Conservation (phyloP, 768 basidiomycete genomes). For the Plicaturopsis crispa region DNA sequence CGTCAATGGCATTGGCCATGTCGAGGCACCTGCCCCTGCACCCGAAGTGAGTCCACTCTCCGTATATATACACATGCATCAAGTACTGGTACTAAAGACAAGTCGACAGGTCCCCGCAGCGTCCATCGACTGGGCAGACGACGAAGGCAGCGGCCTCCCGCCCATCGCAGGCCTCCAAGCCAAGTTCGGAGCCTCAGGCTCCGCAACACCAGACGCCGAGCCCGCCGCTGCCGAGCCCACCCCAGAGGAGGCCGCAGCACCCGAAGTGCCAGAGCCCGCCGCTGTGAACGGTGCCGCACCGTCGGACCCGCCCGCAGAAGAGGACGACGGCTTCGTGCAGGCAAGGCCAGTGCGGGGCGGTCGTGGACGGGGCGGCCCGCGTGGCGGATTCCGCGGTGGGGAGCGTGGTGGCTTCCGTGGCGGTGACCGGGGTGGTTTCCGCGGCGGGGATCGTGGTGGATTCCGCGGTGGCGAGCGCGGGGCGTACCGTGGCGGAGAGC, state of each 20-base stretch:
- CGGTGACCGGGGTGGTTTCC: constrained; percentile 19
- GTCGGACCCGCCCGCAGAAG: constrained; percentile 20
- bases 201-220: constrained; percentile 49
- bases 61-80: too few relatives aligned
- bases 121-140: constrained; percentile 78
- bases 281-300: constrained; percentile 15
- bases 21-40: constrained; percentile 7
- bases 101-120: constrained; percentile 18
- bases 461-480: constrained; percentile 23
- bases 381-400: constrained; percentile 29
- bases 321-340: constrained; percentile 60
- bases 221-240: constrained; percentile 27
- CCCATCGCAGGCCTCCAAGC: constrained; percentile 70
- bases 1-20: constrained; percentile 22
- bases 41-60: background rate
- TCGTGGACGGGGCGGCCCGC: constrained; percentile 34
- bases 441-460: constrained; percentile 29
- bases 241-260: background rate
- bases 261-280: constrained; percentile 9
- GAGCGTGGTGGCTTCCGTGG: constrained; percentile 35
- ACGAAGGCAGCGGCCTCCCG: constrained; percentile 75
- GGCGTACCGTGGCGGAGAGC: constrained; percentile 12
- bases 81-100: constrained; percentile 1
- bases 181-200: constrained; percentile 67
- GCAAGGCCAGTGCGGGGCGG: constrained; percentile 36